Percentiles rank a stretch among this genome's conserved stretches.
Evolutionary conservation across 1,284 basidiomycete genomes (phyloP).

Genomic region (Pseudomicrostroma phylloplanum): DNA sequence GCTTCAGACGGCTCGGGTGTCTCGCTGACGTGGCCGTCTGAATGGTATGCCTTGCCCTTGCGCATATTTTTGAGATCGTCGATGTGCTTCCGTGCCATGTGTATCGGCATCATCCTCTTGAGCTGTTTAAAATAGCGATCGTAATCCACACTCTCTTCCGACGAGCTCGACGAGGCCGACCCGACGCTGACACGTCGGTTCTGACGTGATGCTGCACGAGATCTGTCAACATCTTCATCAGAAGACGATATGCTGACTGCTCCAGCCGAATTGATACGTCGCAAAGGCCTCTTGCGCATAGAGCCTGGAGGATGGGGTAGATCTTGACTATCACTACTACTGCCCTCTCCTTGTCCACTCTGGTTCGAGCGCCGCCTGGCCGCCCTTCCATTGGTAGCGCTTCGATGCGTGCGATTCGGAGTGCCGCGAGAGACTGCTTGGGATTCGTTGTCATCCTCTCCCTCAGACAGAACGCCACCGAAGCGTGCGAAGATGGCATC

Average conservation of each 20-base stretch:
- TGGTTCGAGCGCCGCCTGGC: neutral
- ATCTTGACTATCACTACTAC: neutral
- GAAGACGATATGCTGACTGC: neutral
- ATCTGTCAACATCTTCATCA: neutral
- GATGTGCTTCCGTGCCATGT: conserved; percentile 43
- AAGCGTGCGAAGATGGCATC: neutral
- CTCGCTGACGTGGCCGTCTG: conserved; percentile 27
- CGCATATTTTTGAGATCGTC: conserved; percentile 45
- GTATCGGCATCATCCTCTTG: conserved; percentile 46
- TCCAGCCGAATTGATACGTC: neutral
- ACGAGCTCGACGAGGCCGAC: neutral
- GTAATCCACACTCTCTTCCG: conserved; percentile 35
- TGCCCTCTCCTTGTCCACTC: neutral
- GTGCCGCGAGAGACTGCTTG: neutral
- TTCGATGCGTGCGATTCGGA: neutral
- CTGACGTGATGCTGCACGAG: neutral
- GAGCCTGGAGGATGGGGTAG: neutral
- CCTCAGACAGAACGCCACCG: conserved; percentile 6
- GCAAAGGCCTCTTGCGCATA: neutral
- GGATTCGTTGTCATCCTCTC: conserved; percentile 7
- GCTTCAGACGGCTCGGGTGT: conserved; percentile 15
- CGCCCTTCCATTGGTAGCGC: neutral
- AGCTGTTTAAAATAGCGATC: conserved; percentile 41
- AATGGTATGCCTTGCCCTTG: conserved; percentile 37
- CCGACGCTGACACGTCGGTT: neutral